Base-by-base conservation (phyloP, 108 stramenopile genomes). In the Mediolabrus comicus region DNA sequence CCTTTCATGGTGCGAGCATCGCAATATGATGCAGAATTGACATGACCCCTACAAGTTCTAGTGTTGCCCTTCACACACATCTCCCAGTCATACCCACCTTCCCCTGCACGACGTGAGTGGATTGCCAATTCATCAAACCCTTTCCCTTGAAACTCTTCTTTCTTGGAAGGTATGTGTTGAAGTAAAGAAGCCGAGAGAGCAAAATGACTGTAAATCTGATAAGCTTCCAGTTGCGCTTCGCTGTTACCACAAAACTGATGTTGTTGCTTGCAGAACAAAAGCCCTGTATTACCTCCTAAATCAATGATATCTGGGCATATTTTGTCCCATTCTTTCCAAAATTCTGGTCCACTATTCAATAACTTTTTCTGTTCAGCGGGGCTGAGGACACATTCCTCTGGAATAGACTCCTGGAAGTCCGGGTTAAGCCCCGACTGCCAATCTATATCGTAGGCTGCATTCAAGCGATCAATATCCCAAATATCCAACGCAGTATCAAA, bases 241-340 rank as follows among this genome's bases (percentile, higher is more conserved):
- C 51, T 52, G 61, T 78, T 69, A 2, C 77, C 77, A 28, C 77
- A 78, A 36, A 78, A 78, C 61, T 78, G 77, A 65, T 78, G 77
- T 53, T 78, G 77, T 25, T 68, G 64, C 14, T 78, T 60, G 34
- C 77, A 78, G 41, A 78, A 78, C 35, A 78, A 67, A 24, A 78
- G 34, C 2, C 77, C 77, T 3, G 77, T 78, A 38, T 65, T 71
- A n/a, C 77, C 77, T 2, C 65, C 77, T 35, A 78, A 30, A 68
- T 78, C 62, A 25, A 78, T 71, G 3, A 78, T 53, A 61, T 78
- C 77, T 6, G 77, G 77, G 41, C 77, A 78, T 31, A 65, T 65
- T 11, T 10, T 16, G 46, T 78, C 77, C 77, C 77, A 78, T 54
- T 70, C 39, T 62, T 71, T 49, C 77, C 77, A 78, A 38, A 65